Evolutionary conservation across 2,329 filamentous ascomycete genomes (phyloP), one percentile per base, ranked within the genome.

Genomic region (Chaetomiaceae sp.): DNA sequence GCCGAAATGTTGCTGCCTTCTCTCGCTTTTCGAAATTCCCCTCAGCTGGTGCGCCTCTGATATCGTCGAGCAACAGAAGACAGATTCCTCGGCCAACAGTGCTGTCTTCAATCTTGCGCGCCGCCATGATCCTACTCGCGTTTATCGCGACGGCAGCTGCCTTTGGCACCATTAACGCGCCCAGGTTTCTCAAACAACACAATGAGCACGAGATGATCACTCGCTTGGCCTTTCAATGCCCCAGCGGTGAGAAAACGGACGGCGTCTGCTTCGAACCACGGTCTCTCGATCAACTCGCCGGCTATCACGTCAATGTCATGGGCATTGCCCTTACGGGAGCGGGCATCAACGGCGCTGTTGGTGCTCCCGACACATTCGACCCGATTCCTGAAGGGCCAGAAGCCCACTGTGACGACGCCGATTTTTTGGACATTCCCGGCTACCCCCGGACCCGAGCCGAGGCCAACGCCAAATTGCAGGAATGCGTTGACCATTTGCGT

Each of bases 171-270:
- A 61, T 62, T 48, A 62, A 62, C 51, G 60, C 52, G 23, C 60
- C 60, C 5, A 29, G 47, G 5, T 23, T 62, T 9, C 44, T 62
- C 21, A 54, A 54, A 5, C 60, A 62, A 44, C 57, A 62, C 53
- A 62, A 62, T 43, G 60, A 62, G 48, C 60, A 62, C 46, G 60
- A 62, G 37, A 60, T 62, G 55, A 56, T 62, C 33, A 62, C 60
- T 7, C 59, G 60, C n/a, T 20, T 61, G 40, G 59, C 60, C 5
- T 61, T 62, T 36, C 60, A 60, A 43, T 62, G 60, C 30, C 43
- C 51, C 5, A 44, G 34, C 27, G 57, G 55, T 13, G 44, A 49
- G 20, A 55, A 54, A 38, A 60, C 58, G 5, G 60, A 62, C 33
- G 60, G 60, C 13, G 45, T 41, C 16, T 62, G 60, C 46, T 62